Conservation (phyloP, 1,139 yeast genomes). For the Kodamaea plutei region DNA sequence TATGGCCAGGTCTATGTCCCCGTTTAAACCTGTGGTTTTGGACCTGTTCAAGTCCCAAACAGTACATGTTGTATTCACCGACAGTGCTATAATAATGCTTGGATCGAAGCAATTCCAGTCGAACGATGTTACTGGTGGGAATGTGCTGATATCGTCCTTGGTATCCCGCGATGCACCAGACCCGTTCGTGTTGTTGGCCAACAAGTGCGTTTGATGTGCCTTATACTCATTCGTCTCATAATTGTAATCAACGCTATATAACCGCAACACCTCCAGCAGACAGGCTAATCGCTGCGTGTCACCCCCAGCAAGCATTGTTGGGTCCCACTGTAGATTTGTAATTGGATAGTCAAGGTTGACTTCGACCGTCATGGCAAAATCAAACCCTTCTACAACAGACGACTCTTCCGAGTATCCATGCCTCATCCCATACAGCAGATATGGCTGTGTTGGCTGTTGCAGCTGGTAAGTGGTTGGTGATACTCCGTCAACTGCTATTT, state of each 20-base stretch:
- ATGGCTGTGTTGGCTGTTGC: conserved; percentile 4
- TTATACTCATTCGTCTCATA: conserved; percentile 30
- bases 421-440: conserved; percentile 1
- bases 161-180: conserved; percentile 1
- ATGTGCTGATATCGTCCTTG: conserved; percentile 40
- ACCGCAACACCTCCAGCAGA: conserved; percentile 65
- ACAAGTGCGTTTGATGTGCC: conserved; percentile 35
- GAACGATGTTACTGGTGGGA: conserved; percentile 86
- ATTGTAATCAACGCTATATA: conserved; percentile 49
- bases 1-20: conserved; percentile 43
- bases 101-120: conserved; percentile 86
- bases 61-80: conserved; percentile 95
- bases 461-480: conserved; percentile 9
- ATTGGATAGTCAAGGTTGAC: conserved; percentile 58
- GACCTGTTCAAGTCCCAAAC: conserved; percentile 76
- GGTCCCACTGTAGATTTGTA: conserved; percentile 74
- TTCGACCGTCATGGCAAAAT: conserved; percentile 51
- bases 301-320: conserved; percentile 31
- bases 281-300: conserved; percentile 51
- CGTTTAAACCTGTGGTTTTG: conserved; percentile 9
- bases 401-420: conserved; percentile 7
- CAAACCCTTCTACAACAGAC: conserved; percentile 33
- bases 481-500: conserved; percentile 9
- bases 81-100: conserved; percentile 70
- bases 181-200: conserved; percentile 37